Base-by-base conservation (phyloP, 768 basidiomycete species). In the Trametes villosa region DNA sequence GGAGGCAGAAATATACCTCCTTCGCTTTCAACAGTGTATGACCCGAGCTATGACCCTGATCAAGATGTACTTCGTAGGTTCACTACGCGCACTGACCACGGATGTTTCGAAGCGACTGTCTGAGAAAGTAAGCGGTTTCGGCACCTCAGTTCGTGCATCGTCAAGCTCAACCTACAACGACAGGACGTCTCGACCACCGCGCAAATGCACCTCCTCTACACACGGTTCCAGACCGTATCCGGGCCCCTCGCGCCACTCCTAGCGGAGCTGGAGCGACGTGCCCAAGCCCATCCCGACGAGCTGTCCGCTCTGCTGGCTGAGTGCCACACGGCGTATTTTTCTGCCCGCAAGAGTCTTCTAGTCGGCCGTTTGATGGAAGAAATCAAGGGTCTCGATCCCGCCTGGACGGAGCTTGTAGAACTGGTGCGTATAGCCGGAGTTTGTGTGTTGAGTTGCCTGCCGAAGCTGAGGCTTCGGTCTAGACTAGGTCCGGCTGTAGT, bases 11-110 rank as follows among this genome's bases (percentile, higher is more conserved):
- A 79, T 99, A 20, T 98, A 97, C 72, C 79, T 97, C n/a, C 82
- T 99, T 30, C 87, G 97, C 24, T 98, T 96, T 75, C 96, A 97
- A 69, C 97, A 99, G 74, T 99, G 97, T 72, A 90, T 98, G 85
- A 97, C 94, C 0, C 86, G 97, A 27, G 91, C 94, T 11, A 98
- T 98, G 96, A 98, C 96, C 0, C 82, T 99, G 44, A 93, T 98
- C 78, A 96, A 92, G 75, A 96, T 98, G 87, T 95, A 91, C 75
- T 98, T 97, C 68, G 87, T 96, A 7, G 89, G 88, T 5, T 89
- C 91, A 9, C 78, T 98, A 7, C 82, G 89, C 40, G 86, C 89
- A 0, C 80, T 97, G 12, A 86, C 90, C 1, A 76, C 83, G 4
- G 96, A 98, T 66, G 83, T 96, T 22, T 82, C 83, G 1, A 89